Evolutionary conservation across 352 stramenopile genomes (phyloP).

Genomic region (Phytophthora sp.): DNA sequence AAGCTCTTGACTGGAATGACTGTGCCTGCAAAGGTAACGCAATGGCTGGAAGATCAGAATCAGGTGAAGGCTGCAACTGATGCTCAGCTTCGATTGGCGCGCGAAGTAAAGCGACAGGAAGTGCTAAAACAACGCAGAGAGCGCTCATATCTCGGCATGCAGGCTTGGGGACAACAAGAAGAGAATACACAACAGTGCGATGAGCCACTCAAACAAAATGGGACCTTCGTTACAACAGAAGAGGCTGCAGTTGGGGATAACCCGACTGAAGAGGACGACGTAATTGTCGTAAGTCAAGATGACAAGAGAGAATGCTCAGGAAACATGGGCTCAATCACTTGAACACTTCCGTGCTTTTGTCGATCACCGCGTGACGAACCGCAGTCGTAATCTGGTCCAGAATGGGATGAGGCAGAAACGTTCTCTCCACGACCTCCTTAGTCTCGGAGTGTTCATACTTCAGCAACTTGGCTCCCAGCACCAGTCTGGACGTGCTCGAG

Average conservation of each 20-base stretch:
- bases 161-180: slow-evolving; percentile 41
- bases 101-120: slow-evolving; percentile 36
- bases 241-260: not conserved
- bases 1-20: slow-evolving; percentile 56
- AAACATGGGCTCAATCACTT: slow-evolving; percentile 28
- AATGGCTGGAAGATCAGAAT: slow-evolving; percentile 25
- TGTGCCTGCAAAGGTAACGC: slow-evolving; percentile 39
- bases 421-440: slow-evolving; percentile 30
- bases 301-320: not conserved
- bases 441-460: slow-evolving; percentile 53
- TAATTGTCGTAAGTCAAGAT: slow-evolving; percentile 7
- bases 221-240: slow-evolving; percentile 6
- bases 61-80: slow-evolving; percentile 22
- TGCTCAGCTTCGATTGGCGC: slow-evolving; percentile 26
- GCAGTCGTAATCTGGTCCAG: slow-evolving; percentile 50
- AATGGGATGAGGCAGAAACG: slow-evolving; percentile 48
- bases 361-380: slow-evolving; percentile 54
- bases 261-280: slow-evolving; percentile 1
- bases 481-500: slow-evolving; percentile 81
- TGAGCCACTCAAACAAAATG: slow-evolving; percentile 5
- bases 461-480: slow-evolving; percentile 61
- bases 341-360: slow-evolving; percentile 70
- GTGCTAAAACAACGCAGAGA: slow-evolving; percentile 36
- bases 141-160: slow-evolving; percentile 27
- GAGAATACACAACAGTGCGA: slow-evolving; percentile 13